Evolutionary conservation across 2,329 filamentous ascomycete species (phyloP), one percentile per base, ranked within the genome.

Genomic region (Aspergillus oerlinghausenensis): DNA sequence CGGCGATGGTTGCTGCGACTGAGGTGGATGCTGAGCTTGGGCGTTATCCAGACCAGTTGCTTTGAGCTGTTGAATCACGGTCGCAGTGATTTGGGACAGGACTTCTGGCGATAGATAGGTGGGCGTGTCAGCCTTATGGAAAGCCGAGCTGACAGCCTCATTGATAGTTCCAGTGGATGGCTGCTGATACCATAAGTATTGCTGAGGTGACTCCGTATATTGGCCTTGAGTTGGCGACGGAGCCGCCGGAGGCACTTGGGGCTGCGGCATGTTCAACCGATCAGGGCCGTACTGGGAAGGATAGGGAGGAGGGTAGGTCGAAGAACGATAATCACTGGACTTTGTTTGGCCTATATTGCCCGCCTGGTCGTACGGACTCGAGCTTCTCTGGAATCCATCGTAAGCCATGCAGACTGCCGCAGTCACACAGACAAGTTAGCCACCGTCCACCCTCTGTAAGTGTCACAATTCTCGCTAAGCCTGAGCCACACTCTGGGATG

Each of bases 31-130:
- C 56, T 58, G 58, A 45, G 60, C 60, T 55, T 66, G 70, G 28
- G 66, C 25, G 51, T 67, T 70, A 64, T 72, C 65, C 57, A 77
- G 58, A 49, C 75, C 76, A 50, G 77, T 73, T 43, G 72, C 75
- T 63, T 81, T 84, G 62, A 85, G 75, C 56, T 86, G 81, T 67
- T 84, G 82, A 50, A 84, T 81, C 26, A 84, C 80, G 55, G 76
- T 81, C 54, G 80, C 79, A 1, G 82, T 85, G 62, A 87, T 84
- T 59, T 84, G 81, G 50, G 82, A 80, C 51, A 88, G 79, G 23
- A 88, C 74, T 7, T 84, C 82, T 2, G 84, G 84, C 52, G 85
- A 81, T 11, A 88, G 73, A 42, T 79, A 77, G 56, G 75, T 76
- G 8, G 78, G 73, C 8, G 77, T 71, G 43, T 80, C 75, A 10